Conservation (phyloP, 179 eudicot species). For the Spinacia oleracea region DNA sequence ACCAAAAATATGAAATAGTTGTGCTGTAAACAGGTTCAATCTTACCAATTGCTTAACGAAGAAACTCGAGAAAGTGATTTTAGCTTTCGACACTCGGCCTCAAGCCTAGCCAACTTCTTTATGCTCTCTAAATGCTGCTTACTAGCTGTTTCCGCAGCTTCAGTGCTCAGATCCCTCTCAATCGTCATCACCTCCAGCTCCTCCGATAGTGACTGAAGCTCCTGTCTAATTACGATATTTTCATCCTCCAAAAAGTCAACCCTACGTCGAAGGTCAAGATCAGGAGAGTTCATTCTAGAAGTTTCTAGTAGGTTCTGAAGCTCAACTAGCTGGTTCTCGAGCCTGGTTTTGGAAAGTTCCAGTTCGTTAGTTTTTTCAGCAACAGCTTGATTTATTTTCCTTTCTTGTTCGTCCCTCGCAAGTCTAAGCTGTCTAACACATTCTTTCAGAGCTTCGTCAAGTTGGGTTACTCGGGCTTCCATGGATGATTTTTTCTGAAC, state of each 20-base stretch:
- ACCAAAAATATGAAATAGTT: too few relatives aligned
- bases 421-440: constrained; percentile 80
- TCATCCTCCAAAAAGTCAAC: constrained; percentile 52
- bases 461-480: constrained; percentile 61
- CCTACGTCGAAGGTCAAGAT: constrained; percentile 33
- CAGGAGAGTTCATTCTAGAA: constrained; percentile 28
- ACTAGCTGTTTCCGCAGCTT: constrained; percentile 74
- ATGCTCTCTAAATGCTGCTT: constrained; percentile 73
- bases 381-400: constrained; percentile 48
- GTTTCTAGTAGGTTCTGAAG: constrained; percentile 39
- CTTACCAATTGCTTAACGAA: constrained; percentile 13
- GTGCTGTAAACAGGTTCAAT: too few relatives aligned
- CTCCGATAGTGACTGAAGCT: constrained; percentile 46
- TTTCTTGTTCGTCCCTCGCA: constrained; percentile 65
- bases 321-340: constrained; percentile 46
- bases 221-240: constrained; percentile 42
- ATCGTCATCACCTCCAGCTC: constrained; percentile 57
- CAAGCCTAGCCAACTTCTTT: constrained; percentile 71
- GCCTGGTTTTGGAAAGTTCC: constrained; percentile 44
- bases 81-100: constrained; percentile 72
- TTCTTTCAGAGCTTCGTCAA: constrained; percentile 83
- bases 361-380: constrained; percentile 46
- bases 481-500: constrained; percentile 49
- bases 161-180: constrained; percentile 68
- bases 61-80: constrained; percentile 44